phyloP scores from a whole-genome alignment of 2,329 filamentous ascomycete species.

The Simplicillium aogashimaense region DNA sequence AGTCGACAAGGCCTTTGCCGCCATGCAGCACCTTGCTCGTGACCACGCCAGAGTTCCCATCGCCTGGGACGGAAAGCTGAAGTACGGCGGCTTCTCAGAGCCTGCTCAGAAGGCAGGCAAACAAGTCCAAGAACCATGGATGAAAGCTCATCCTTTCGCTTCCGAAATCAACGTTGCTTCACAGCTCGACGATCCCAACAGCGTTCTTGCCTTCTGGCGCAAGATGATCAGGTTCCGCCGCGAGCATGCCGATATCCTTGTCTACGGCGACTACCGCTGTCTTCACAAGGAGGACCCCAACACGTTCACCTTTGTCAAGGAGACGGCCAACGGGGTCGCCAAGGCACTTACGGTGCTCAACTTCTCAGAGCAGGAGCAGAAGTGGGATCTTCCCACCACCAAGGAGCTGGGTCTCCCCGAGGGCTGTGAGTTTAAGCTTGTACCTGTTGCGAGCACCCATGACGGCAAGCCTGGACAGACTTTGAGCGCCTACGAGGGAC shows the following conservation, averaged over 20 bases:
- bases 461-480: slow-evolving; percentile 8
- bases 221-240: slow-evolving; percentile 17
- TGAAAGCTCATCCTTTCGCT: slow-evolving; percentile 20
- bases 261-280: slow-evolving; percentile 22
- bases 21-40: slow-evolving; percentile 27
- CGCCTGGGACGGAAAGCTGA: slow-evolving; percentile 42
- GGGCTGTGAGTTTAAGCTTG: slow-evolving; percentile 9
- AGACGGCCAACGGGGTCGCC: slow-evolving; percentile 11
- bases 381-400: slow-evolving; percentile 9
- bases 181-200: slow-evolving; percentile 32
- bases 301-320: slow-evolving; percentile 19
- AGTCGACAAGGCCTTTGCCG: slow-evolving; percentile 22
- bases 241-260: slow-evolving; percentile 19
- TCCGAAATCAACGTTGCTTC: slow-evolving; percentile 43
- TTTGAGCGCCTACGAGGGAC: slow-evolving; percentile 19
- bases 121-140: slow-evolving; percentile 20
- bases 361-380: slow-evolving; percentile 19
- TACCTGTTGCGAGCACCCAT: slow-evolving; percentile 18
- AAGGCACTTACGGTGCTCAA: slow-evolving; percentile 20
- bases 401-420: slow-evolving; percentile 13
- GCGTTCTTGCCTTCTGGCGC: slow-evolving; percentile 23
- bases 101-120: slow-evolving; percentile 21
- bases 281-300: slow-evolving; percentile 14
- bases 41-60: slow-evolving; percentile 60
- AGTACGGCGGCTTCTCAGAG: slow-evolving; percentile 23